These are phyloP conservation scores for Bothriochloa decipiens DNA, from an alignment of 176 grass and related monocot species.

Conservation along the genomic window DNA sequence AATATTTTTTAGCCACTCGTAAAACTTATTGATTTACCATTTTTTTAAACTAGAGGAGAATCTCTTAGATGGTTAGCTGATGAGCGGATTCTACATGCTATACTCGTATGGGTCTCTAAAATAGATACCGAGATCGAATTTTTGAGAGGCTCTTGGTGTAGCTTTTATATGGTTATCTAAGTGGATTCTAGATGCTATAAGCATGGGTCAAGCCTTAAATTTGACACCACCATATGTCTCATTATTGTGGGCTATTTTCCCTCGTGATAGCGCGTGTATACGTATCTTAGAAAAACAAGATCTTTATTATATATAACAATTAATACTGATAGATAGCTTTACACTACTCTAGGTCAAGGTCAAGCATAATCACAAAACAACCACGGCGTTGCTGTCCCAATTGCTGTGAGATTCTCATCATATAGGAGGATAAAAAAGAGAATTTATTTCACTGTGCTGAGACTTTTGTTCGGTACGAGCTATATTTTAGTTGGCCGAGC, in stretches of 20 bases:
- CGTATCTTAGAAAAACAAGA: background rate
- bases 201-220: background rate
- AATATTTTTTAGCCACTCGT: too few relatives aligned
- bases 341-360: background rate
- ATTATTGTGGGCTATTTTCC: background rate
- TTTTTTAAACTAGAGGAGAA: too few relatives aligned
- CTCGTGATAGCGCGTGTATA: background rate
- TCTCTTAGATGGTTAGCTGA: too few relatives aligned
- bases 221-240: background rate
- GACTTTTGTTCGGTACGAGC: background rate
- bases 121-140: too few relatives aligned
- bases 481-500: background rate
- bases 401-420: background rate
- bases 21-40: too few relatives aligned
- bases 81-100: too few relatives aligned
- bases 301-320: too few relatives aligned
- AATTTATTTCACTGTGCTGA: background rate
- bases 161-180: too few relatives aligned
- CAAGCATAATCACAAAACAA: constrained; percentile 3
- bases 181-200: background rate
- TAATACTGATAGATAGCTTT: background rate
- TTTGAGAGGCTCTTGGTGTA: too few relatives aligned
- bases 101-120: too few relatives aligned
- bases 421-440: background rate
- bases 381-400: background rate